phyloP scores from a whole-genome alignment of 352 stramenopile genomes.

The Phytophthora pistaciae region DNA sequence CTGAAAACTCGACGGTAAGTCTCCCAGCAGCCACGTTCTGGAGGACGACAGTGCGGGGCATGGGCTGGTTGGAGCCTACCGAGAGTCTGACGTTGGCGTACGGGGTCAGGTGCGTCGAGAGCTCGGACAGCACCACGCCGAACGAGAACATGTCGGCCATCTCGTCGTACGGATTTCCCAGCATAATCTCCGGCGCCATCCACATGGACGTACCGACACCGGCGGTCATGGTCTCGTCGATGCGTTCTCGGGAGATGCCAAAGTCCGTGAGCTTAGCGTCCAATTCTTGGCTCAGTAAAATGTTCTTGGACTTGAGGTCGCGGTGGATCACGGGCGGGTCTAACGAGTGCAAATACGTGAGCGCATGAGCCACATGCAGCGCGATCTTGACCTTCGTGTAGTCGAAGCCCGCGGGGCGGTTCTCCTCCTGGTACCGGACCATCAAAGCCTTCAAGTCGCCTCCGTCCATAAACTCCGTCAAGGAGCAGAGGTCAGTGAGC shows the following conservation, averaged over 20 bases:
- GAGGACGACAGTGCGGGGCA: conserved; percentile 40
- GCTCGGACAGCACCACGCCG: conserved; percentile 21
- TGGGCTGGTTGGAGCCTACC: conserved; percentile 1
- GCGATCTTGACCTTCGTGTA: conserved; percentile 19
- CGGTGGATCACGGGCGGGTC: conserved; percentile 56
- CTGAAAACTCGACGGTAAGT: conserved; percentile 41
- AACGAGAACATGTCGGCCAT: conserved; percentile 29
- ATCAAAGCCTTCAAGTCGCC: conserved; percentile 21
- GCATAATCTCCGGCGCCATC: conserved; percentile 23
- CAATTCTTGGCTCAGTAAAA: conserved; percentile 55
- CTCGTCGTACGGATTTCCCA: conserved; percentile 20
- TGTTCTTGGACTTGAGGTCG: conserved; percentile 56
- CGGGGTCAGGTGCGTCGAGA: conserved; percentile 15
- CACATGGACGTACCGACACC: conserved; percentile 20
- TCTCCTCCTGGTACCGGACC: conserved; percentile 7
- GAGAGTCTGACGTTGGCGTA: conserved; percentile 8
- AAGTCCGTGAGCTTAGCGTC: conserved; percentile 65
- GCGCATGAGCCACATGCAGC: conserved; percentile 21
- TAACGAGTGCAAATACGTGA: conserved; percentile 24
- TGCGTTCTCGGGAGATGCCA: conserved; percentile 44
- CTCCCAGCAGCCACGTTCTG: conserved; percentile 45
- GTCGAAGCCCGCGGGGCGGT: conserved; percentile 13
- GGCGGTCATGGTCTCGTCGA: conserved; percentile 19
- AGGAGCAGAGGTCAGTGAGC: conserved; percentile 16
- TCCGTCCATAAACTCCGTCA: conserved; percentile 25